Evolutionary conservation across 192 early-diverging fungal genomes (phyloP).

Genomic region (Polychytrium aggregatum): DNA sequence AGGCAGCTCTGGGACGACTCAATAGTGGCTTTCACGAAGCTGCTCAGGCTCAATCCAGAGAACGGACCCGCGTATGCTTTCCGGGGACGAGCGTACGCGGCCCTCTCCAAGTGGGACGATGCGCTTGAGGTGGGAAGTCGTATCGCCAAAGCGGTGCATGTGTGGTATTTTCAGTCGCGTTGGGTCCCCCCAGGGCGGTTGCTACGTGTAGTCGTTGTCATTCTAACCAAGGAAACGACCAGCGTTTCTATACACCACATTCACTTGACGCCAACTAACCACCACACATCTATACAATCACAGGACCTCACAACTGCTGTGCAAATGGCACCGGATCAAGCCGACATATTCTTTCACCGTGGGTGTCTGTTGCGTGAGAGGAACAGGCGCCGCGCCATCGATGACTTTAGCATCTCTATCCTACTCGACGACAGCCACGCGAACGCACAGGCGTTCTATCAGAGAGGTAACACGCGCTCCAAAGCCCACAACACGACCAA

Average conservation of each 20-base stretch:
- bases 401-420: conserved; percentile 35
- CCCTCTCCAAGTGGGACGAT: conserved; percentile 29
- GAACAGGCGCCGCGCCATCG: conserved; percentile 29
- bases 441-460: conserved; percentile 30
- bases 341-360: conserved; percentile 30
- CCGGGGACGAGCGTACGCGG: conserved; percentile 27
- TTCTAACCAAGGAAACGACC: not conserved
- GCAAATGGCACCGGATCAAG: conserved; percentile 23
- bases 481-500: too few relatives aligned
- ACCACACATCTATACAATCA: not conserved
- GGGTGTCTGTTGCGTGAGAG: conserved; percentile 33
- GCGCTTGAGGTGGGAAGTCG: conserved; percentile 13
- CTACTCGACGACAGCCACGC: conserved; percentile 27
- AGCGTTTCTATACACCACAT: not conserved
- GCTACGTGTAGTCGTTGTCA: too few relatives aligned
- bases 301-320: conserved; percentile 35
- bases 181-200: too few relatives aligned
- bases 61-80: conserved; percentile 24
- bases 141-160: too few relatives aligned
- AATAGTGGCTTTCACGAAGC: conserved; percentile 28
- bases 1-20: conserved; percentile 38
- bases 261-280: not conserved
- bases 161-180: too few relatives aligned
- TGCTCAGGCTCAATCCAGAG: conserved; percentile 25
- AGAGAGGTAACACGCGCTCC: too few relatives aligned